Base-by-base conservation (phyloP, 495 filamentous ascomycete genomes). In the Penicillium canariense region DNA sequence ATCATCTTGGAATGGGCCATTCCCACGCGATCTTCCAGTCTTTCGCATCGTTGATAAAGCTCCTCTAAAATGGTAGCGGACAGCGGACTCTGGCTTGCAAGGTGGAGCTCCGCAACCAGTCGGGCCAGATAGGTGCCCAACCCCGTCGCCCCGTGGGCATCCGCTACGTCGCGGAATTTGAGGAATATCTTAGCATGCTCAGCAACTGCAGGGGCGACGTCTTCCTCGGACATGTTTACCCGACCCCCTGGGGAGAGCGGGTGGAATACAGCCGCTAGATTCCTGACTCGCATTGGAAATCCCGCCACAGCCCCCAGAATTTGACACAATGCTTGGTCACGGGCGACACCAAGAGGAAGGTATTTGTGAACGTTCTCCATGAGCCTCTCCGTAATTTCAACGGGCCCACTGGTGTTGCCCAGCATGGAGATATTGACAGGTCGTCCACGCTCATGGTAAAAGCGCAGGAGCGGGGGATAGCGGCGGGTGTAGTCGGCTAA, bases 1-100 rank as follows among this genome's bases (percentile, higher is more conserved):
- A 68, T 51, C 31, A 68, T 30, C 38, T 59, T 62, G 34, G 48
- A 26, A 34, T 54, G 65, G 4, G 56, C 65, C 59, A 68, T 59
- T 1, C 65, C 65, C 2, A 42, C 54, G 27, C 45, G 18, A 45
- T 68, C 62, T 42, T 32, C 23, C 0, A 63, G n/a, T 10, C 20
- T 34, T 10, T 63, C 54, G 39, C 55, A 61, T 35, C 30, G 23
- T 20, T 56, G 32, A 30, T 51, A 56, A 8, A 56, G 38, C 8
- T 59, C 54, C 5, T 53, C 15, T 49, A 63, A 34, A 10, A 50
- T n/a, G 8, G 31, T 28, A 10, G 17, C 48, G 1, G 50, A 27
- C 12, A 45, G 22, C 10, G 59, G 49, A 54, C 56, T 63, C 12
- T 57, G 30, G 17, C 51, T 53, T 15, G 56, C 43, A 27, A 58